phyloP scores from a whole-genome alignment of 192 early-diverging fungal genomes.

The Coemansia reversa region DNA sequence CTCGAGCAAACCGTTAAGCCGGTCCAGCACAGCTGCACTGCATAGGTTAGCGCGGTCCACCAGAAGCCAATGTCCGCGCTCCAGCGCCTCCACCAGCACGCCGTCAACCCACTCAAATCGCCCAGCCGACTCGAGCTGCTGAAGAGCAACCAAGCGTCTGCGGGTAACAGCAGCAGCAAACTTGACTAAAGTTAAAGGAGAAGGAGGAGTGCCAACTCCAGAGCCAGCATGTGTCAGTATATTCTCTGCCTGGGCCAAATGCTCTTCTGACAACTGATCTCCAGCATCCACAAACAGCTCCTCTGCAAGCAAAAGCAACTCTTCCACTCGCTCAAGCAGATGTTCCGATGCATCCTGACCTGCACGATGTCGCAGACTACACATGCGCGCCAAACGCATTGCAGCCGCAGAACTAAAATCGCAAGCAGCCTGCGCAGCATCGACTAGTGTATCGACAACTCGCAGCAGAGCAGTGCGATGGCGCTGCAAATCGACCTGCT shows the following conservation, averaged over 20 bases:
- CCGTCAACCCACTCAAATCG: slow-evolving; percentile 99
- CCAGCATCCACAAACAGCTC: slow-evolving; percentile 7
- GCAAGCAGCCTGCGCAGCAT: slow-evolving; percentile 3
- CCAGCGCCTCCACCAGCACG: slow-evolving; percentile 82
- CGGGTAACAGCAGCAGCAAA: not conserved
- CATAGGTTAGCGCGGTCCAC: slow-evolving; percentile 97
- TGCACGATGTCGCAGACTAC: slow-evolving; percentile 4
- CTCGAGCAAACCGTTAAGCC: slow-evolving; percentile 92
- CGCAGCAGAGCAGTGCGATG: slow-evolving; percentile 49
- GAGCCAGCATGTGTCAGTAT: too few relatives aligned
- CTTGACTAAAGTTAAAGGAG: not conserved
- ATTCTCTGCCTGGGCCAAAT: not conserved
- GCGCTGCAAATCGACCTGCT: slow-evolving; percentile 87
- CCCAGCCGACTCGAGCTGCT: slow-evolving; percentile 59
- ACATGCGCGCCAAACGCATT: not conserved
- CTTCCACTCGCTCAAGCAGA: too few relatives aligned
- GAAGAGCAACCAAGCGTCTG: slow-evolving; percentile 7
- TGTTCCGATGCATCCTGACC: too few relatives aligned
- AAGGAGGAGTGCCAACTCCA: not conserved
- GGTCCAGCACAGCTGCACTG: slow-evolving; percentile 90
- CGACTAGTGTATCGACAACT: slow-evolving; percentile 1
- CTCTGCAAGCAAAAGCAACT: not conserved
- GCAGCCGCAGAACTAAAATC: slow-evolving; percentile 2
- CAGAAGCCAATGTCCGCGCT: slow-evolving; percentile 89
- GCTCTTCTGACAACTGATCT: not conserved